Conservation (phyloP, 371 early-diverging fungal genomes). For the Mortierella polycephala region DNA sequence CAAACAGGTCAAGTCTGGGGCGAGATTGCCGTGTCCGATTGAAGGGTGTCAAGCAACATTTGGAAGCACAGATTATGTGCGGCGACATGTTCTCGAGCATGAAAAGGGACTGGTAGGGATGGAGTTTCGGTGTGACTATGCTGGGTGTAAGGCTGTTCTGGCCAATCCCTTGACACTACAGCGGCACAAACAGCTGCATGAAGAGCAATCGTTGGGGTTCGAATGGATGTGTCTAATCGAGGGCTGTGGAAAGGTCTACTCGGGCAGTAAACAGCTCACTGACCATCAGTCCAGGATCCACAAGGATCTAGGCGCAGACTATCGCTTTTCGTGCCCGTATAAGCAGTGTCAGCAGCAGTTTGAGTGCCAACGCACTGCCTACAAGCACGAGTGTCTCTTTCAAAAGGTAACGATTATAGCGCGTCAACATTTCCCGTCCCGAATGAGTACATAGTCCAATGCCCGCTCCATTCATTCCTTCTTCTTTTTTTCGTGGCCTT, state of each 20-base stretch:
- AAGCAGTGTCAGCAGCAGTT: slow-evolving; percentile 23
- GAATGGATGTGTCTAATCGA: slow-evolving; percentile 46
- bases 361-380: slow-evolving; percentile 38
- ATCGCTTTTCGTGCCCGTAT: slow-evolving; percentile 39
- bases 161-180: slow-evolving; percentile 51
- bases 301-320: slow-evolving; percentile 28
- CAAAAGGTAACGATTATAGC: slow-evolving; percentile 10
- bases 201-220: slow-evolving; percentile 48
- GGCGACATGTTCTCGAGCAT: slow-evolving; percentile 52
- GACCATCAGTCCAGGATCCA: slow-evolving; percentile 48
- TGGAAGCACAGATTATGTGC: slow-evolving; percentile 50
- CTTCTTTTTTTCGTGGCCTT: neutral
- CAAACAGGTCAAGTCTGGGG: slow-evolving; percentile 48
- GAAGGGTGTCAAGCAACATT: slow-evolving; percentile 39
- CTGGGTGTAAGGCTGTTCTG: slow-evolving; percentile 30
- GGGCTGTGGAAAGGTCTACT: slow-evolving; percentile 40
- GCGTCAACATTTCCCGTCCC: neutral
- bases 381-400: slow-evolving; percentile 43
- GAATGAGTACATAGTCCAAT: neutral
- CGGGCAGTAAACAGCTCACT: slow-evolving; percentile 49
- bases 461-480: neutral
- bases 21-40: slow-evolving; percentile 36
- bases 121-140: slow-evolving; percentile 40
- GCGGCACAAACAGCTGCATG: slow-evolving; percentile 49
- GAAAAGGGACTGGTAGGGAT: slow-evolving; percentile 50